These are phyloP conservation scores for Penicillium sp. DNA, from an alignment of 2,329 filamentous ascomycete genomes.

Conservation along the genomic window DNA sequence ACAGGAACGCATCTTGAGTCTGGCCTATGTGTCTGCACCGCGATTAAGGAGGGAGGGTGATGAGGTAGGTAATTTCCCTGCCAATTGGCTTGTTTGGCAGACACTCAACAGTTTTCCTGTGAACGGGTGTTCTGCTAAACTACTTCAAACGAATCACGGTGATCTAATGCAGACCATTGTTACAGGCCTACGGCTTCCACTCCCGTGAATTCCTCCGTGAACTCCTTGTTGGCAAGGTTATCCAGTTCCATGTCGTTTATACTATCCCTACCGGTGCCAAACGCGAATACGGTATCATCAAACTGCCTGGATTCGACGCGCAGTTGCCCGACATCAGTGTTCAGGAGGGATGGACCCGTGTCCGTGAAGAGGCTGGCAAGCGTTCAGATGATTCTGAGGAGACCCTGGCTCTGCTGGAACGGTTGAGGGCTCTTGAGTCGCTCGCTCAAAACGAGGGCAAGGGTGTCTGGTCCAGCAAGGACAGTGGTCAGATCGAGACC, in stretches of 20 bases:
- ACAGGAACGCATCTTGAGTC: slow-evolving; percentile 77
- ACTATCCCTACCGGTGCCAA: slow-evolving; percentile 72
- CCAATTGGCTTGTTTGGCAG: background rate
- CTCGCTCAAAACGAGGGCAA: slow-evolving; percentile 72
- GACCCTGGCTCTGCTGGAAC: slow-evolving; percentile 64
- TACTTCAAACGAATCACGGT: background rate
- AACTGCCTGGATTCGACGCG: slow-evolving; percentile 62
- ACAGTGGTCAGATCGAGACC: slow-evolving; percentile 64
- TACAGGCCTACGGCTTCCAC: slow-evolving; percentile 75
- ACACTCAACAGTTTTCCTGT: background rate
- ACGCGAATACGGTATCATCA: slow-evolving; percentile 80
- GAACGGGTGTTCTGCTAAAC: background rate
- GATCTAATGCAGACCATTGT: background rate
- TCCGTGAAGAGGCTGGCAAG: slow-evolving; percentile 87
- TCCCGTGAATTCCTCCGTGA: slow-evolving; percentile 89
- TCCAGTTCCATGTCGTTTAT: slow-evolving; percentile 82
- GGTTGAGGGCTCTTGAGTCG: slow-evolving; percentile 69
- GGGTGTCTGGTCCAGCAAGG: slow-evolving; percentile 69
- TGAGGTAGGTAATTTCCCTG: slow-evolving; percentile 52
- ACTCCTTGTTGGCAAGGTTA: slow-evolving; percentile 74
- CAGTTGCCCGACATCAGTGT: slow-evolving; percentile 77
- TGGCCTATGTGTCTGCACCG: slow-evolving; percentile 88
- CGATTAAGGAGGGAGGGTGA: slow-evolving; percentile 83
- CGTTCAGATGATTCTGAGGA: slow-evolving; percentile 78
- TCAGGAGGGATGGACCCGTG: slow-evolving; percentile 84